Evolutionary conservation across 129 eudicot species (phyloP), one percentile per base, ranked within the genome.

Genomic region (Lactuca saligna): DNA sequence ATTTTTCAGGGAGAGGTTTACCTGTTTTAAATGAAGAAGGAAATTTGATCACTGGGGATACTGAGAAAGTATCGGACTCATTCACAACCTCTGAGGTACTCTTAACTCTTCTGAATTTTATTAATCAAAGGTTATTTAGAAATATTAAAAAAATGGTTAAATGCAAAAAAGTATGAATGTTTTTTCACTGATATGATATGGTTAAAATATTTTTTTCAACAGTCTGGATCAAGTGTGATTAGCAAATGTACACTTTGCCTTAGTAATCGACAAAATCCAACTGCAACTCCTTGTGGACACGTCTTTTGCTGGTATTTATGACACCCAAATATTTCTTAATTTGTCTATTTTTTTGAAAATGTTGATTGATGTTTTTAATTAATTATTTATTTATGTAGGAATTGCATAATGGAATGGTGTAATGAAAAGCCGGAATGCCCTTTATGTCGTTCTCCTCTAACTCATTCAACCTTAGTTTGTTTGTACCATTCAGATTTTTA

Each of bases 171-270:
- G 25, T 20, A 20, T 0, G 25, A 20, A 20, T 20, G 25, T 20
- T 20, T 20, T 20, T 20, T 20, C 25, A 20, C 25, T 20, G 25
- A 20, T 20, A 20, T 20, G 25, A 20, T 20, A 20, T 20, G 25
- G 25, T 20, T 20, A 20, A 20, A 20, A 20, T 20, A 20, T 1
- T 20, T 73, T 16, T 13, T 32, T 55, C n/a, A n/a, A n/a, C 82
- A 89, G 99, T 76, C 84, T 73, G 86, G 79, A 61, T 72, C 78
- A 61, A 73, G 72, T 82, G 88, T 82, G 32, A 75, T 80, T 50
- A 85, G 97, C 79, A 94, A 94, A 87, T 94, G 99, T 83, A 89
- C 97, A 31, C 93, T 94, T 62, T 94, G 99, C 83, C 96, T 94
- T 16, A 85, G 99, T 79, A 85, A 85, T 76, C 99, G 99, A 59